A percentile compares a stretch with the other conserved stretches of the same genome.
Conservation (phyloP, 2,329 filamentous ascomycete species). For the Ceratocystiopsis minuta region DNA sequence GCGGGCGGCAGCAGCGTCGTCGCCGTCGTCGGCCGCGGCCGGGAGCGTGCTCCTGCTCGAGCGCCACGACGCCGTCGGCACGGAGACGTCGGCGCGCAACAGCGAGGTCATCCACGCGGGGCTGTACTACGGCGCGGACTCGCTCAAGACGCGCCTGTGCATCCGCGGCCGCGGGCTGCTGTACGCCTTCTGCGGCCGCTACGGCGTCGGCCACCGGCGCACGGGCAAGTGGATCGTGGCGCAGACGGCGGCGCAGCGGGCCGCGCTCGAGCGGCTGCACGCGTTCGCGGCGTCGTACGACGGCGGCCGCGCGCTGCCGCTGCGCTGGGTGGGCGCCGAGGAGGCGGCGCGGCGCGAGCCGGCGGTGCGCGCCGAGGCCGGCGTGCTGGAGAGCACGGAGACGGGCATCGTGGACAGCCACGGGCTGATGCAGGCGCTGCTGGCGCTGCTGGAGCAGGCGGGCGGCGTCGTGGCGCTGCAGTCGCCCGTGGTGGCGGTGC, state of each 20-base stretch:
- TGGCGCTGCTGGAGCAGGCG: slow-evolving; percentile 56
- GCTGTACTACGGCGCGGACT: slow-evolving; percentile 63
- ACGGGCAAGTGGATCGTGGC: slow-evolving; percentile 93
- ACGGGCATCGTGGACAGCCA: slow-evolving; percentile 90
- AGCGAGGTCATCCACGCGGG: slow-evolving; percentile 95
- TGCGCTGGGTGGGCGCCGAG: slow-evolving; percentile 44
- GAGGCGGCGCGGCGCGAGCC: slow-evolving; percentile 55
- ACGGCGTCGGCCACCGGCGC: slow-evolving; percentile 52
- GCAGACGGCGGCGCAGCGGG: slow-evolving; percentile 54
- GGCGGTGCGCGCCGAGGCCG: slow-evolving; percentile 50
- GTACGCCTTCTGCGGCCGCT: slow-evolving; percentile 55
- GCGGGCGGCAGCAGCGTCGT: slow-evolving; percentile 9
- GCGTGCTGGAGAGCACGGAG: slow-evolving; percentile 64
- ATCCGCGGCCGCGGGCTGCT: slow-evolving; percentile 57
- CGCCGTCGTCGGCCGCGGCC: neutral
- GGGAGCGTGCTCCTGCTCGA: slow-evolving; percentile 60
- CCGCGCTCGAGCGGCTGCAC: slow-evolving; percentile 36
- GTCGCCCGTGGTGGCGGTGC: slow-evolving; percentile 35
- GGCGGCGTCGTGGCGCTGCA: slow-evolving; percentile 60
- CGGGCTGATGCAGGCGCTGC: slow-evolving; percentile 62
- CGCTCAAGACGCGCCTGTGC: slow-evolving; percentile 73
- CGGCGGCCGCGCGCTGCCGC: slow-evolving; percentile 31
- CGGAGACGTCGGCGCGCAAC: slow-evolving; percentile 77
- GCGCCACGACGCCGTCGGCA: slow-evolving; percentile 56
- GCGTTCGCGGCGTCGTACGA: slow-evolving; percentile 20